These are phyloP conservation scores for Fragaria nilgerrensis DNA, from an alignment of 306 rosid species.

Conservation along the genomic window DNA sequence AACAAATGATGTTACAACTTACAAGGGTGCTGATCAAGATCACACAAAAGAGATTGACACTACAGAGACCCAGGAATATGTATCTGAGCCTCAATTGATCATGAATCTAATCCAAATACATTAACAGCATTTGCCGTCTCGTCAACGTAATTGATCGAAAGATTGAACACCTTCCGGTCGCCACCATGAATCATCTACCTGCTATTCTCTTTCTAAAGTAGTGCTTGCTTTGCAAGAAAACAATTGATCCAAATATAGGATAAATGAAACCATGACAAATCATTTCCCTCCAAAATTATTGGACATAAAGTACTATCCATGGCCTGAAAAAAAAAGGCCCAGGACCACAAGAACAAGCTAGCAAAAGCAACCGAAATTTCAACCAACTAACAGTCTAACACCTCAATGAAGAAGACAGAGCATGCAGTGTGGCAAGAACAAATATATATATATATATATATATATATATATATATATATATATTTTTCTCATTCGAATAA, in stretches of 20 bases:
- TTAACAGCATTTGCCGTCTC: background rate
- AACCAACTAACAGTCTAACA: no score
- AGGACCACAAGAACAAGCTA: background rate
- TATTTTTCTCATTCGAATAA: background rate
- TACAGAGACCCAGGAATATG: background rate
- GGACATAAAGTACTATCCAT: background rate
- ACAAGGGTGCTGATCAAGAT: background rate
- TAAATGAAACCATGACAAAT: background rate
- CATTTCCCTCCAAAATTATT: constrained; percentile 10
- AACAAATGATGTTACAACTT: background rate
- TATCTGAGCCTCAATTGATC: background rate
- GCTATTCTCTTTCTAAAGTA: background rate
- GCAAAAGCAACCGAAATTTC: background rate
- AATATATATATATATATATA: no score
- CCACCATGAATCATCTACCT: constrained; percentile 6
- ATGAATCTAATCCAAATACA: background rate
- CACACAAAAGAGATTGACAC: background rate
- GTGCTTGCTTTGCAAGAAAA: constrained; percentile 5
- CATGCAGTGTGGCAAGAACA: background rate
- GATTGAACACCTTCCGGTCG: background rate
- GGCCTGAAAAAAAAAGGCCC: background rate
- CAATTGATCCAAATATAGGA: background rate
- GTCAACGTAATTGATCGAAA: background rate
- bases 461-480: no score
- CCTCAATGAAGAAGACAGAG: background rate